Conservation (phyloP, 805 yeast species). For the Danielia oregonensis region DNA sequence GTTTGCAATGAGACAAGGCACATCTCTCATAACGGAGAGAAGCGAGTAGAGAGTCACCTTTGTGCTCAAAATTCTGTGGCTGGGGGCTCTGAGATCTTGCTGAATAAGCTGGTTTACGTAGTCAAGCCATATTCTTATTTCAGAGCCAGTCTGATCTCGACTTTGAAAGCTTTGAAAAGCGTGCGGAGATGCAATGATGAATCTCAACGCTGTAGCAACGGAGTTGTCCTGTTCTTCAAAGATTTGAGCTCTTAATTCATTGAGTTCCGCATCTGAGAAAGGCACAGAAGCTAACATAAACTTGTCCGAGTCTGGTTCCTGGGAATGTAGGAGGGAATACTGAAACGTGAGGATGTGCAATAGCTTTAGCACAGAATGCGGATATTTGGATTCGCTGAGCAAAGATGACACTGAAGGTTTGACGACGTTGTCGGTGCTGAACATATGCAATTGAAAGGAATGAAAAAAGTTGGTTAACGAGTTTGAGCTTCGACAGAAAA, state of each 20-base stretch:
- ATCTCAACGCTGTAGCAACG: conserved; percentile 4
- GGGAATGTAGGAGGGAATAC: conserved; percentile 2
- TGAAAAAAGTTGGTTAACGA: conserved; percentile 18
- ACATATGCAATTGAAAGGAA: conserved; percentile 14
- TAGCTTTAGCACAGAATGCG: conserved; percentile 16
- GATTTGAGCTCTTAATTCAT: conserved; percentile 5
- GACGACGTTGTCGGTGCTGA: neutral
- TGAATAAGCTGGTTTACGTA: conserved; percentile 12
- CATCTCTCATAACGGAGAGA: conserved; percentile 38
- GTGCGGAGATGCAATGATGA: conserved; percentile 5
- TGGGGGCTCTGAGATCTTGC: conserved; percentile 2
- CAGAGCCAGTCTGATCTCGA: neutral
- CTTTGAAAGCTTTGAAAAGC: conserved; percentile 2
- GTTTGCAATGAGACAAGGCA: conserved; percentile 39
- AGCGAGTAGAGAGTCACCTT: conserved; percentile 21
- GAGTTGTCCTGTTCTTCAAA: conserved; percentile 1
- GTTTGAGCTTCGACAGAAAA: conserved; percentile 19
- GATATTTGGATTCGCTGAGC: conserved; percentile 7
- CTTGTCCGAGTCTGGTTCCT: neutral
- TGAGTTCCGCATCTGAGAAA: conserved; percentile 13
- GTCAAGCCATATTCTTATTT: conserved; percentile 20
- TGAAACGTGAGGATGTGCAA: conserved; percentile 23
- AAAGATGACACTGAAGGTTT: neutral
- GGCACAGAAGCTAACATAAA: conserved; percentile 4
- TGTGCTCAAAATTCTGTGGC: conserved; percentile 6